These are phyloP conservation scores for Hypoxylon lenormandii DNA, from an alignment of 495 filamentous ascomycete genomes.

Conservation along the genomic window DNA sequence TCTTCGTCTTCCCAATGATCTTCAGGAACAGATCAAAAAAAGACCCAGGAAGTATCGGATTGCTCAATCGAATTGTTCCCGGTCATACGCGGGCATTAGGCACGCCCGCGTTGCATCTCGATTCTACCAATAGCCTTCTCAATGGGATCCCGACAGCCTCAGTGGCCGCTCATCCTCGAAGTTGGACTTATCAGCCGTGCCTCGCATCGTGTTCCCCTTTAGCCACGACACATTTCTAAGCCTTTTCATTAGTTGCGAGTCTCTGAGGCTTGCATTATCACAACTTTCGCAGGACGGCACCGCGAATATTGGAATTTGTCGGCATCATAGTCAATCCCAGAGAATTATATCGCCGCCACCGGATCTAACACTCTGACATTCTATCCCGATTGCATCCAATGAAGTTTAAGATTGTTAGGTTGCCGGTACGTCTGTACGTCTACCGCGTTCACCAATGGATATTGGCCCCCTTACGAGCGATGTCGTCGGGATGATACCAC, in stretches of 20 bases:
- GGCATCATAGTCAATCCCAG: not conserved
- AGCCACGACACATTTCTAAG: slow-evolving; percentile 9
- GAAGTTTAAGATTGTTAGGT: not conserved
- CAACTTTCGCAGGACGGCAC: slow-evolving; percentile 7
- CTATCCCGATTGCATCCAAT: slow-evolving; percentile 2
- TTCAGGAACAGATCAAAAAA: slow-evolving; percentile 30
- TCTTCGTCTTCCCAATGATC: slow-evolving; percentile 32
- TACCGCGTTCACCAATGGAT: slow-evolving; percentile 13
- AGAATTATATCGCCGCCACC: slow-evolving; percentile 20
- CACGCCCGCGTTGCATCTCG: slow-evolving; percentile 8
- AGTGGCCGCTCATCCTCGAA: not conserved
- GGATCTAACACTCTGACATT: slow-evolving; percentile 11
- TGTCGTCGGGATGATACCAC: slow-evolving; percentile 34
- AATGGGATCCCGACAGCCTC: slow-evolving; percentile 4
- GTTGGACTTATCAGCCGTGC: slow-evolving; percentile 5
- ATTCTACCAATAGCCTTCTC: slow-evolving; percentile 20
- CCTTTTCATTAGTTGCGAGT: slow-evolving; percentile 25
- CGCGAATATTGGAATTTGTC: not conserved
- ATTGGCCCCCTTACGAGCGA: slow-evolving; percentile 35
- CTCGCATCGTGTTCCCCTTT: slow-evolving; percentile 4
- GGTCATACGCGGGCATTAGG: slow-evolving; percentile 22
- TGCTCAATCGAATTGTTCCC: slow-evolving; percentile 34
- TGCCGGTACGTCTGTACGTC: slow-evolving; percentile 2
- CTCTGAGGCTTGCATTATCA: slow-evolving; percentile 36
- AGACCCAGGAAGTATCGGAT: slow-evolving; percentile 21